phyloP scores from a whole-genome alignment of 768 basidiomycete species.

The Suillus cothurnatus region DNA sequence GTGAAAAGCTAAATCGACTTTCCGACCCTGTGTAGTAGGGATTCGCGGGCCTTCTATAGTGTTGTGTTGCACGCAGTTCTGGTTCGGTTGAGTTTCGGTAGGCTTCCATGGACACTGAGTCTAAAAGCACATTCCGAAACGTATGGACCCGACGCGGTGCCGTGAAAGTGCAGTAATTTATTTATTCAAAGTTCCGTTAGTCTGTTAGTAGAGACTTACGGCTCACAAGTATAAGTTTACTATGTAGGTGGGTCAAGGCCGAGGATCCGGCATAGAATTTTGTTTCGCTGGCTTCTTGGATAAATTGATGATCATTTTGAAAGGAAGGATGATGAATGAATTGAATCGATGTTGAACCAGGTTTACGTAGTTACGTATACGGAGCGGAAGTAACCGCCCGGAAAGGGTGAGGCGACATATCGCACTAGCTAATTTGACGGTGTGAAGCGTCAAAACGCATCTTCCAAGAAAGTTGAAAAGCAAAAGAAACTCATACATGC shows the following conservation, averaged over 20 bases:
- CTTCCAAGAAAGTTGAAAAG: slow-evolving; percentile 26
- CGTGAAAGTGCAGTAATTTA: neutral
- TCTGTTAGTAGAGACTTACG: neutral
- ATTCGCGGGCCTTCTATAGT: neutral
- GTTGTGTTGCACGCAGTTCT: neutral
- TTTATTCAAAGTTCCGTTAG: no score
- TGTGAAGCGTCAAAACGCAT: slow-evolving; percentile 24
- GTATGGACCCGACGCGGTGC: slow-evolving; percentile 3
- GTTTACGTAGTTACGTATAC: slow-evolving; percentile 15
- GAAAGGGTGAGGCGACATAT: slow-evolving; percentile 23
- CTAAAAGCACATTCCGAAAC: no score
- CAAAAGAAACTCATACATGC: no score
- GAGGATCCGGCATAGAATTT: neutral
- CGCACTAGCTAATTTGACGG: slow-evolving; percentile 26
- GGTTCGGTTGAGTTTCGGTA: neutral
- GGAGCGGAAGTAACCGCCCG: slow-evolving; percentile 11
- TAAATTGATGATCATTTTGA: slow-evolving; percentile 10
- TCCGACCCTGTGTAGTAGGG: neutral
- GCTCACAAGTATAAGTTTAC: no score
- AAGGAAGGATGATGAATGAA: neutral
- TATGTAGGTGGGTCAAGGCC: no score
- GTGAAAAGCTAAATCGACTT: neutral
- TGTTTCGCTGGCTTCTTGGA: slow-evolving; percentile 1
- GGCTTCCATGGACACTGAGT: neutral
- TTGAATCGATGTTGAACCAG: neutral